Conservation (phyloP, 2,329 filamentous ascomycete species). For the Calonectria crousiana region DNA sequence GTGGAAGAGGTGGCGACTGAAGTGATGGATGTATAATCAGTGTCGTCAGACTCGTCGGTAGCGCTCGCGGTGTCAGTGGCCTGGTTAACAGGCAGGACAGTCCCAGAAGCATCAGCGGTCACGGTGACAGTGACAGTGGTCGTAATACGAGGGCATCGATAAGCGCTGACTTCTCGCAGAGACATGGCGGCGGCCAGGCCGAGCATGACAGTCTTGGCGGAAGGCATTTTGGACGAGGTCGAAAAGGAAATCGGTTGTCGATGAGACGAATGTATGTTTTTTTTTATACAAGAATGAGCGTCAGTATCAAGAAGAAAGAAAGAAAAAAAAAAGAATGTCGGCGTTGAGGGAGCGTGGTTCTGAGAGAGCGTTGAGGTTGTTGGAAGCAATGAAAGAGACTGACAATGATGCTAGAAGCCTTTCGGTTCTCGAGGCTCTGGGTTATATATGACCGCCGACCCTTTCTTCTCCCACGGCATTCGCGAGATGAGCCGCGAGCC, state of each 20-base stretch:
- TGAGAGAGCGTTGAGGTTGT: slow-evolving; percentile 7
- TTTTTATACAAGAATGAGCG: neutral
- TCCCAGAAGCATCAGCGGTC: neutral
- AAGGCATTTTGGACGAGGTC: neutral
- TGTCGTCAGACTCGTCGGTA: neutral
- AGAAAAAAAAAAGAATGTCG: neutral
- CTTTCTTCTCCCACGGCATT: neutral
- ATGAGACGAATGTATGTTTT: neutral
- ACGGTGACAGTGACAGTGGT: slow-evolving; percentile 3
- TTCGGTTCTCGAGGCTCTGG: neutral
- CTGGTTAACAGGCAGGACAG: neutral
- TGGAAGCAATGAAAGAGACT: neutral
- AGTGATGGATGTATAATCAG: neutral
- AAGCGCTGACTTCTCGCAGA: neutral
- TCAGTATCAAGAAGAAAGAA: neutral
- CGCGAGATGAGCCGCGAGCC: neutral
- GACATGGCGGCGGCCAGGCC: slow-evolving; percentile 3
- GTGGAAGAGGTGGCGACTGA: neutral
- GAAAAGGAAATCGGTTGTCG: neutral
- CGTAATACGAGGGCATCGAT: neutral
- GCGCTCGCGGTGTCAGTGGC: neutral
- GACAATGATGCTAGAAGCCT: neutral
- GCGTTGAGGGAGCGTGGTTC: neutral
- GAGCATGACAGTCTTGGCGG: slow-evolving; percentile 2
- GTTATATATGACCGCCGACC: neutral